Evolutionary conservation across 768 basidiomycete genomes (phyloP), one percentile per base, ranked within the genome.

Genomic region (Termitomyces sp.): DNA sequence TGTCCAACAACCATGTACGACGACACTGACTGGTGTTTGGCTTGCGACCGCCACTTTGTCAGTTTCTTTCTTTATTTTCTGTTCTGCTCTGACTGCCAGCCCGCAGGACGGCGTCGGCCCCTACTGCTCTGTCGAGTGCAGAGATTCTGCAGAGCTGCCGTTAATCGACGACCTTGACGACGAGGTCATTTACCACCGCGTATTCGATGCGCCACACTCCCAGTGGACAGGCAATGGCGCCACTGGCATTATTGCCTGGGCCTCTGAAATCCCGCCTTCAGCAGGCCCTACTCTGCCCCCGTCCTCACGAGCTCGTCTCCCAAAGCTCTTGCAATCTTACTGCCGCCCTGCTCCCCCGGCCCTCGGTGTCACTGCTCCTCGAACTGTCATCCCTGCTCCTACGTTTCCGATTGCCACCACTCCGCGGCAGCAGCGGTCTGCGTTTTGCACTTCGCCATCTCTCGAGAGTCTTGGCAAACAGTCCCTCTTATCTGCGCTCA

Each of bases 11-110:
- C 16, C 35, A 57, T 56, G 42, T 42, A 71, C 63, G 82, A 86
- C 79, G 86, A 87, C 70, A 77, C 79, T 61, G 81, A 87, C 73
- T 87, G 84, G 84, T 90, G 88, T 67, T 74, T 89, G 61, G 74
- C 76, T 54, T 90, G 88, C 75, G 76, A 78, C 61, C 76, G 78
- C 60, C 79, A 77, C 61, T 69, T 85, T 60, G 86, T 82, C 67
- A 37, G 82, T 80, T 46, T 48, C 54, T 45, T 39, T 57, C 43
- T 21, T 48, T 41, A 30, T 55, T 5, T 52, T 35, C 5, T 3
- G 9, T 19, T 3, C 14, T n/a, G 17, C 10, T 3, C n/a, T n/a
- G 5, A 53, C 46, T 56, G 59, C 23, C 25, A n/a, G 30, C 42
- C 52, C 41, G 23, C 57, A 71, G 71, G 64, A 80, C 28, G 66